Conservation (phyloP, 306 rosid genomes). For the Cercis canadensis region DNA sequence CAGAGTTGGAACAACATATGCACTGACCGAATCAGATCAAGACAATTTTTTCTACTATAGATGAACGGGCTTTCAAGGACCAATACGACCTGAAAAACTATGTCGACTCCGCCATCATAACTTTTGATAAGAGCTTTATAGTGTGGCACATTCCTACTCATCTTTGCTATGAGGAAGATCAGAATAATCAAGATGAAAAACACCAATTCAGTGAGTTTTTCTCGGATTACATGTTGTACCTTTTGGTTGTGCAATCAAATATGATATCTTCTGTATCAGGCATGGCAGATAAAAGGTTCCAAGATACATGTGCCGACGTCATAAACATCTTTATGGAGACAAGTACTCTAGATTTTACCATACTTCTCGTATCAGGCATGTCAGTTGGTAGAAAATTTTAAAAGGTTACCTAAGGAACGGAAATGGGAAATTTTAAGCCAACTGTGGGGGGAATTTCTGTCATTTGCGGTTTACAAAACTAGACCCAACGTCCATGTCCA, state of each 20-base stretch:
- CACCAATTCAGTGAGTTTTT: slow-evolving; percentile 22
- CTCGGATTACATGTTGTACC: slow-evolving; percentile 54
- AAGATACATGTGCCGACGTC: slow-evolving; percentile 36
- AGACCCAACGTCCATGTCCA: background rate
- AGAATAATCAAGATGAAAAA: background rate
- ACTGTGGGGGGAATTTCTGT: background rate
- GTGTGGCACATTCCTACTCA: slow-evolving; percentile 58
- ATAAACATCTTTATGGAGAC: background rate
- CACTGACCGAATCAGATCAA: too few relatives aligned
- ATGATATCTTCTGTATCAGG: slow-evolving; percentile 48
- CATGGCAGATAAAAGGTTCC: slow-evolving; percentile 40
- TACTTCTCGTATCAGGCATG: background rate
- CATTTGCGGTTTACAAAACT: background rate
- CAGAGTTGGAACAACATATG: too few relatives aligned
- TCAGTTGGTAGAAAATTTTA: background rate
- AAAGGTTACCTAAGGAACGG: background rate
- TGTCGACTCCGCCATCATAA: slow-evolving; percentile 12
- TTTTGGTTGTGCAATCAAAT: slow-evolving; percentile 41
- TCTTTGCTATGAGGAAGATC: slow-evolving; percentile 23
- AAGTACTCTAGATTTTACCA: too few relatives aligned
- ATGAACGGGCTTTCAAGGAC: slow-evolving; percentile 36
- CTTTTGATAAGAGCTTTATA: slow-evolving; percentile 44
- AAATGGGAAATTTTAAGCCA: background rate
- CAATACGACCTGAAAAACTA: background rate
- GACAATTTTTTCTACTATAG: slow-evolving; percentile 42